phyloP scores from a whole-genome alignment of 1,284 basidiomycete species.

The Volvariella volvacea region DNA sequence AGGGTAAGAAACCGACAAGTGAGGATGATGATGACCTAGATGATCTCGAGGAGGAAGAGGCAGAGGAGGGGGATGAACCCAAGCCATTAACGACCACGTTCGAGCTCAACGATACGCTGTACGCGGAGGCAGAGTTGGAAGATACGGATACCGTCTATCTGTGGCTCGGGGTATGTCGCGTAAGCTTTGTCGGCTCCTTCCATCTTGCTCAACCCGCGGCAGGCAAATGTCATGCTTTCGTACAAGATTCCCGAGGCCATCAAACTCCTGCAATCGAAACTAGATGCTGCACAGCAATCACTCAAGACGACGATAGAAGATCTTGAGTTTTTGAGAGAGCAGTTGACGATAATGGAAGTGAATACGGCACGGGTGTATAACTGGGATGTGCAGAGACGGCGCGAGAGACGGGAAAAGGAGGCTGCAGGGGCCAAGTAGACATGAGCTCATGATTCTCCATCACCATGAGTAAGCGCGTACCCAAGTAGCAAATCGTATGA shows the following conservation, averaged over 20 bases:
- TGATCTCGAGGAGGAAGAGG: slow-evolving; percentile 38
- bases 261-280: slow-evolving; percentile 71
- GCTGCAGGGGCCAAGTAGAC: slow-evolving; percentile 8
- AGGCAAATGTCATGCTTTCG: slow-evolving; percentile 98
- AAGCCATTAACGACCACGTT: slow-evolving; percentile 82
- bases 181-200: slow-evolving; percentile 38
- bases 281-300: slow-evolving; percentile 66
- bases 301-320: slow-evolving; percentile 78
- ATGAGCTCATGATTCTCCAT: too few relatives aligned
- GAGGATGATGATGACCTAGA: slow-evolving; percentile 43
- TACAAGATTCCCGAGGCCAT: slow-evolving; percentile 86
- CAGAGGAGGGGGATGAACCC: slow-evolving; percentile 32
- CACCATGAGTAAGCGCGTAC: too few relatives aligned
- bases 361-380: slow-evolving; percentile 97
- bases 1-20: slow-evolving; percentile 47
- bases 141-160: slow-evolving; percentile 87
- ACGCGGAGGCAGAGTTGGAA: slow-evolving; percentile 83
- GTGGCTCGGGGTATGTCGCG: slow-evolving; percentile 76
- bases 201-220: background rate
- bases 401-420: slow-evolving; percentile 51
- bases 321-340: slow-evolving; percentile 90
- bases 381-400: slow-evolving; percentile 85
- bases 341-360: slow-evolving; percentile 97
- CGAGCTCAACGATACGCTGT: slow-evolving; percentile 95
- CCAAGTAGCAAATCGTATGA: too few relatives aligned